Base-by-base conservation (phyloP, 495 filamentous ascomycete genomes). In the Aspergillus mulundensis region DNA sequence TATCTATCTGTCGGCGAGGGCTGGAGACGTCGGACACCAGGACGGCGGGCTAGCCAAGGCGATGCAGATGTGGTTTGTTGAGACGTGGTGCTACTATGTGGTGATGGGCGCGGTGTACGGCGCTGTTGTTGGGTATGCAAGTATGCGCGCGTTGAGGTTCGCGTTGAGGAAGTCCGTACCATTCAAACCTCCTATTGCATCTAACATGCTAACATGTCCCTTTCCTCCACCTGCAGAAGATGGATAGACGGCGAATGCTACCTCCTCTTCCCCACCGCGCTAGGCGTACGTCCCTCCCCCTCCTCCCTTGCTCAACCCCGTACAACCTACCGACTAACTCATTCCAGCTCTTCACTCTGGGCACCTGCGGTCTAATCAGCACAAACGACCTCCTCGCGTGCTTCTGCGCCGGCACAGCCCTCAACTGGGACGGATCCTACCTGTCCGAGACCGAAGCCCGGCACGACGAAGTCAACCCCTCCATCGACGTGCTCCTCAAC, bases 391-490 rank as follows among this genome's bases (percentile, higher is more conserved):
- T 56, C 20, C 36, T 56, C 12, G 53, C 53, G 11, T 56, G 53
- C 15, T 56, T 56, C 21, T 48, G 1, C 30, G 53, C 53, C 11
- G 53, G 53, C 1, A 19, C 11, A 8, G 53, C 53, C 15, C 44
- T 56, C 10, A 56, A 56, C 34, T 56, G 53, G 53, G 53, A 56
- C 21, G 53, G 53, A 2, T 44, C n/a, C 18, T 56, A 34, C 39
- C 44, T 56, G 19, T 30, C 53, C 25, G 53, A 56, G 34, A 48
- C 44, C 0, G 53, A 56, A 30, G 53, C 53, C 12, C 53, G 53
- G 15, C 53, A 56, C 44, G 53, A 56, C 44, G 53, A 56, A 39
- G 53, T 56, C 44, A 56, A 56, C 14, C 11, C 53, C 5, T 40
- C 30, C 30, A 49, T 56, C n/a, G 53, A 56, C 21, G 53, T 56